Evolutionary conservation across 2,329 filamentous ascomycete genomes (phyloP), one percentile per base, ranked within the genome.

Genomic region (Phialocephala sp.): DNA sequence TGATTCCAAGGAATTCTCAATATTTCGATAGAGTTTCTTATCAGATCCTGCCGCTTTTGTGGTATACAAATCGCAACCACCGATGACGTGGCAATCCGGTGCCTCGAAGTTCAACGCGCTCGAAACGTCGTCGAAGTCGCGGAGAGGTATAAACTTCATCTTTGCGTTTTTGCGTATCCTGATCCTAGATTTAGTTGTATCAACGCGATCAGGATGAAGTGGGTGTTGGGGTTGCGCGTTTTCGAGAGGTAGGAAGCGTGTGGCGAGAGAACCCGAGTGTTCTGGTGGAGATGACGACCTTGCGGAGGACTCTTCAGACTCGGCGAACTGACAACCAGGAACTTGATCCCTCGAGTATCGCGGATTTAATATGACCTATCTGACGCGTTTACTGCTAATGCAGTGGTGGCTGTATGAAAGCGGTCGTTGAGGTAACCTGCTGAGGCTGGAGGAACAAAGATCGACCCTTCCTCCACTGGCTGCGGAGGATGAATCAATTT

Each of bases 1-100:
- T 43, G 91, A 91, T 78, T 96, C 93, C 66, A 99, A 87, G 36
- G 92, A 93, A 75, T 91, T 89, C 77, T 97, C 94, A 76, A 99
- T 98, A 76, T 90, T 92, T 80, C 94, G 96, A 84, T 97, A 97
- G 9, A 99, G 84, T 77, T 98, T 98, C 86, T 97, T 97, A 78
- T 99, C 95, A 69, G 90, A 90, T 55, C 94, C 93, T 63, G 94
- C 93, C 36, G 95, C 94, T 80, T 99, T 99, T 32, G 94, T 97
- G 11, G 94, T 98, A 83, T 97, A 99, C 20, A 98, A 85, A 79
- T 99, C 95, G 83, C 94, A 98, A 70, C 92, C 92, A 73, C 95
- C 95, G 35, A 93, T 90, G 67, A 99, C 91, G 72, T 94, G 92
- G 76, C 93, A 94, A 77, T 98, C 94, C 60, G 91, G 88, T 0